Evolutionary conservation across 2,329 filamentous ascomycete genomes (phyloP), one percentile per base, ranked within the genome.

Genomic region (Falciphora oryzae): DNA sequence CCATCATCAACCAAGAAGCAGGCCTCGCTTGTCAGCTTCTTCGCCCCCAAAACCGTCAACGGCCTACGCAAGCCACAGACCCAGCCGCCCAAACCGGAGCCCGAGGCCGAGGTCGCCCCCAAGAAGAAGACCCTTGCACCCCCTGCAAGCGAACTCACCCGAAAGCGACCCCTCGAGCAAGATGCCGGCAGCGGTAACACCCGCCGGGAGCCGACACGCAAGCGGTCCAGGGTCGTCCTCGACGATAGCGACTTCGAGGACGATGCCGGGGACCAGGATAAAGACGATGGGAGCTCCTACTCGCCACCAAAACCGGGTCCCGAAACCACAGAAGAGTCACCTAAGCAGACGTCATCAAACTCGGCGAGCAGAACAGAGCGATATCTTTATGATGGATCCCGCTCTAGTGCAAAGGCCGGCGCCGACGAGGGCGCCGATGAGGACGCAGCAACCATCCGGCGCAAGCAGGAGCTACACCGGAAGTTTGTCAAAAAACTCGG

Each of bases 401-500:
- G 70, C 64, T 29, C 86, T 75, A 69, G 78, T 35, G 70, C 68
- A 0, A 73, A 75, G 57, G 73, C 76, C 5, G 74, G 76, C 1
- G 73, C 72, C 1, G 76, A 79, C 1, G 81, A 85, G 18, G 80
- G 82, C 7, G 69, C 67, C 1, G 67, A 69, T 4, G 69, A 73
- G 8, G 84, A 84, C 63, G 77, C 78, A 3, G 80, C 80, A 1
- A 83, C 73, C 29, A 78, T 78, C 69, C 84, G 79, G 67, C 80
- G 81, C 65, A 93, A 89, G 72, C 85, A 90, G 65, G 87, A 86
- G 61, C 78, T 97, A 29, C 95, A 97, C 73, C 82, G 85, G 67
- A 90, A 88, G 70, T 99, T 98, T 72, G 89, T 98, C 38, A 91
- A 91, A 80, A 97, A 94, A 75, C 85, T 99, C 2, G 93, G 94